Evolutionary conservation across 805 yeast species (phyloP).

Genomic region (Starmera quercuum): DNA sequence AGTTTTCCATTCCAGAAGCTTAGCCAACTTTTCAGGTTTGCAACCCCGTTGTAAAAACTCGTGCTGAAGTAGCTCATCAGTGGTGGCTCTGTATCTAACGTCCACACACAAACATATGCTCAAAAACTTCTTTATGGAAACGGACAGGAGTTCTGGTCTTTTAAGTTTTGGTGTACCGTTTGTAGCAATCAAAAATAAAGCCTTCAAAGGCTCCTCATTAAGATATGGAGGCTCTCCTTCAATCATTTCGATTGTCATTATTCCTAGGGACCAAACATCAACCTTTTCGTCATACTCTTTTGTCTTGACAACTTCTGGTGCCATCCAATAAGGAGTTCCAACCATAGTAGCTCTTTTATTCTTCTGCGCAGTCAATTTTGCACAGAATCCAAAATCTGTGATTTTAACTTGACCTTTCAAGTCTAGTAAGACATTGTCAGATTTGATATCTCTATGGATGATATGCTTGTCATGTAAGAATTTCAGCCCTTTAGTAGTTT

Average conservation of each 20-base stretch:
- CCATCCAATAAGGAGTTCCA: slow-evolving; percentile 99
- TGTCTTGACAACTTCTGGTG: slow-evolving; percentile 95
- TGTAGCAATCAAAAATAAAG: slow-evolving; percentile 88
- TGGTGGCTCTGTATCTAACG: slow-evolving; percentile 82
- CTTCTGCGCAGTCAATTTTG: slow-evolving; percentile 77
- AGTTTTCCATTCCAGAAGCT: slow-evolving; percentile 45
- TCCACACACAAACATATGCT: slow-evolving; percentile 92
- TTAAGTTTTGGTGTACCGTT: slow-evolving; percentile 95
- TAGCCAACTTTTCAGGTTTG: slow-evolving; percentile 47
- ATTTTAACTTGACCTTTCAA: slow-evolving; percentile 81
- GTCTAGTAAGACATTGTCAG: slow-evolving; percentile 87
- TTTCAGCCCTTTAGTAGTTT: slow-evolving; percentile 85
- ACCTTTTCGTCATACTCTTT: slow-evolving; percentile 96
- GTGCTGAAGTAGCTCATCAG: slow-evolving; percentile 80
- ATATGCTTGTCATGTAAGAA: slow-evolving; percentile 88
- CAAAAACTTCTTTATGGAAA: slow-evolving; percentile 76
- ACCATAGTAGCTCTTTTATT: slow-evolving; percentile 96
- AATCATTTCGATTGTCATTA: slow-evolving; percentile 97
- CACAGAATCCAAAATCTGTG: slow-evolving; percentile 97
- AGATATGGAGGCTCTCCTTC: slow-evolving; percentile 98
- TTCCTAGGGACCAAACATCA: slow-evolving; percentile 97
- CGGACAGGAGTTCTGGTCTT: slow-evolving; percentile 76
- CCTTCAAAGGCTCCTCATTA: slow-evolving; percentile 93
- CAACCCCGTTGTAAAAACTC: slow-evolving; percentile 62
- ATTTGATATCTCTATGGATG: slow-evolving; percentile 94